Percentiles rank a stretch among this genome's conserved stretches.
Evolutionary conservation across 495 filamentous ascomycete genomes (phyloP).

Genomic region (Pyronema omphalodes): DNA sequence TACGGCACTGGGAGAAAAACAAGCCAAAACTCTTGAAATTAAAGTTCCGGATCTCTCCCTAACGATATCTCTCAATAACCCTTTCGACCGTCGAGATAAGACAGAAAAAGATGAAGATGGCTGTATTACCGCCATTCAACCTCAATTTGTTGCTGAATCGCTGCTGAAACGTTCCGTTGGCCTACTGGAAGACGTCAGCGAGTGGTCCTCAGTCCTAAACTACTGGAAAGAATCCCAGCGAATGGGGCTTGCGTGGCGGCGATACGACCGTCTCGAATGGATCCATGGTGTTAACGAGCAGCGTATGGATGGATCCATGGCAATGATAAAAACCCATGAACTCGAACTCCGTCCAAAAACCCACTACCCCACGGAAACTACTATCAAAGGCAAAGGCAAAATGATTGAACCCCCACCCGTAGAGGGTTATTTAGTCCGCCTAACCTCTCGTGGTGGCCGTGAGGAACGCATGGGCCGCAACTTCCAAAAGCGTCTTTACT

Average conservation of each 20-base stretch:
- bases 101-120: slow-evolving; percentile 30
- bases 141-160: slow-evolving; percentile 35
- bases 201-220: slow-evolving; percentile 46
- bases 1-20: slow-evolving; percentile 40
- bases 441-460: slow-evolving; percentile 46
- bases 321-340: slow-evolving; percentile 55
- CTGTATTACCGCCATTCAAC: slow-evolving; percentile 27
- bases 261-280: slow-evolving; percentile 63
- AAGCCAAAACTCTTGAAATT: slow-evolving; percentile 41
- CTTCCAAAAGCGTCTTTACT: slow-evolving; percentile 55
- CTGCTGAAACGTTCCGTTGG: slow-evolving; percentile 41
- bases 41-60: slow-evolving; percentile 51
- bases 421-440: slow-evolving; percentile 53
- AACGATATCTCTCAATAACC: slow-evolving; percentile 41
- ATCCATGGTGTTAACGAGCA: slow-evolving; percentile 49
- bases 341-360: slow-evolving; percentile 53
- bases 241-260: slow-evolving; percentile 58
- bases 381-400: slow-evolving; percentile 24
- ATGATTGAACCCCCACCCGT: slow-evolving; percentile 44
- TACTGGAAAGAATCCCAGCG: slow-evolving; percentile 42
- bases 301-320: slow-evolving; percentile 57
- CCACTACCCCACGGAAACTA: slow-evolving; percentile 44
- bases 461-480: slow-evolving; percentile 43
- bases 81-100: slow-evolving; percentile 39
- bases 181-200: slow-evolving; percentile 37